phyloP scores from a whole-genome alignment of 176 grass and related monocot genomes.

The Eleusine coracana region DNA sequence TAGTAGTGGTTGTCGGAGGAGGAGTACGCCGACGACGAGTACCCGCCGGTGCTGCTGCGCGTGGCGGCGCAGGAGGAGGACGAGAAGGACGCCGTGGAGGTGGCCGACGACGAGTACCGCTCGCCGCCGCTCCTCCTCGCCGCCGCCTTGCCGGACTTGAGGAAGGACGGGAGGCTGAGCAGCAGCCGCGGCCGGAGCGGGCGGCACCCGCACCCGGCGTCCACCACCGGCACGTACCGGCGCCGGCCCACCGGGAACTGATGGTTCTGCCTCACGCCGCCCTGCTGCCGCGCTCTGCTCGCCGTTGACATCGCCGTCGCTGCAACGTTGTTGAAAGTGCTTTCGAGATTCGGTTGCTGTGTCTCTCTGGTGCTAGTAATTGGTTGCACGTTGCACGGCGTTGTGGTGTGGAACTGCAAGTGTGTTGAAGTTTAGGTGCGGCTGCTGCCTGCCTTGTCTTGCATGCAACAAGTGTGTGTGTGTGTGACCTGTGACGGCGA shows the following conservation, averaged over 20 bases:
- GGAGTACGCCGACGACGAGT: neutral
- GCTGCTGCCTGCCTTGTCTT: neutral
- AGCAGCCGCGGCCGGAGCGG: conserved; percentile 41
- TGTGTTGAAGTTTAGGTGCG: neutral
- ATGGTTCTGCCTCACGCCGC: conserved; percentile 28
- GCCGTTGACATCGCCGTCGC: neutral
- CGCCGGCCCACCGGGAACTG: conserved; percentile 41
- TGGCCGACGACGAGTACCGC: conserved; percentile 38
- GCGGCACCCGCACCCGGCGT: conserved; percentile 57
- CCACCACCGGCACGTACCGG: conserved; percentile 52
- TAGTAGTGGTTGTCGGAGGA: conserved; percentile 28
- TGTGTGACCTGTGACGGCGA: neutral
- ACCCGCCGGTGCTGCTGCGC: neutral
- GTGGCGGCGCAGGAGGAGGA: conserved; percentile 36
- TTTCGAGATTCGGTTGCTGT: neutral
- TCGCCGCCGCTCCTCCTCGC: neutral
- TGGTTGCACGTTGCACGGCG: conserved; percentile 10
- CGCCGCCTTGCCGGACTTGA: neutral
- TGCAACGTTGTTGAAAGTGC: too few relatives aligned
- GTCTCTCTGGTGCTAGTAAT: neutral
- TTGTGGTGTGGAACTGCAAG: neutral
- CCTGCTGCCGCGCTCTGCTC: neutral
- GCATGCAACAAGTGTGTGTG: conserved; percentile 15
- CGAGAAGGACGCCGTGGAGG: conserved; percentile 40
- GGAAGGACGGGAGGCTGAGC: conserved; percentile 50